A percentile compares a stretch with the other conserved stretches of the same genome.
phyloP scores from a whole-genome alignment of 2,329 filamentous ascomycete species.

The Endothia cerciana region DNA sequence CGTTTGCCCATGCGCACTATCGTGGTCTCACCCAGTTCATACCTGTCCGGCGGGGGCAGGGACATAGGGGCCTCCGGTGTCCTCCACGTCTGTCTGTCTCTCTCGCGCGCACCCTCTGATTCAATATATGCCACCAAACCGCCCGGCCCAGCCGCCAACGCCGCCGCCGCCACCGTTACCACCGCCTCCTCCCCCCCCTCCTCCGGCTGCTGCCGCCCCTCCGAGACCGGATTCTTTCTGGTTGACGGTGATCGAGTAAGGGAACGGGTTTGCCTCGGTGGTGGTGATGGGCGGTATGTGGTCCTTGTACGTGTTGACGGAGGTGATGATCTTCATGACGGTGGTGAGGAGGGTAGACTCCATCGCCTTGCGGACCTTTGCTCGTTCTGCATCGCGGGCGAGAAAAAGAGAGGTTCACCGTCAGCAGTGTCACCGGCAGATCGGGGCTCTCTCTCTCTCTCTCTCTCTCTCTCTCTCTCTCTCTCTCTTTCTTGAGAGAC shows the following conservation, averaged over 20 bases:
- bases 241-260: slow-evolving; percentile 89
- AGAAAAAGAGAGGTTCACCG: background rate
- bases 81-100: background rate
- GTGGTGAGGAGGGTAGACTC: slow-evolving; percentile 86
- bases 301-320: slow-evolving; percentile 86
- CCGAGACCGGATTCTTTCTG: slow-evolving; percentile 60
- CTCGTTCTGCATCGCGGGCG: slow-evolving; percentile 63
- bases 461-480: background rate
- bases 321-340: slow-evolving; percentile 85
- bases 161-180: slow-evolving; percentile 5
- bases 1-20: no score
- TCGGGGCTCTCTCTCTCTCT: background rate
- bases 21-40: background rate
- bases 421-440: background rate
- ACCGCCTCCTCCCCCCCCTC: background rate
- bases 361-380: slow-evolving; percentile 89
- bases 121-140: slow-evolving; percentile 25
- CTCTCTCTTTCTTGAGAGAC: no score
- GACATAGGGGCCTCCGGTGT: background rate
- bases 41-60: background rate
- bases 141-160: slow-evolving; percentile 18
- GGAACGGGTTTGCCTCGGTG: slow-evolving; percentile 84
- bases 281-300: slow-evolving; percentile 97
- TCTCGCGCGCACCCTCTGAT: no score
- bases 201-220: background rate